Conservation (phyloP, 371 early-diverging fungal genomes). For the Rhizopus stolonifer region DNA sequence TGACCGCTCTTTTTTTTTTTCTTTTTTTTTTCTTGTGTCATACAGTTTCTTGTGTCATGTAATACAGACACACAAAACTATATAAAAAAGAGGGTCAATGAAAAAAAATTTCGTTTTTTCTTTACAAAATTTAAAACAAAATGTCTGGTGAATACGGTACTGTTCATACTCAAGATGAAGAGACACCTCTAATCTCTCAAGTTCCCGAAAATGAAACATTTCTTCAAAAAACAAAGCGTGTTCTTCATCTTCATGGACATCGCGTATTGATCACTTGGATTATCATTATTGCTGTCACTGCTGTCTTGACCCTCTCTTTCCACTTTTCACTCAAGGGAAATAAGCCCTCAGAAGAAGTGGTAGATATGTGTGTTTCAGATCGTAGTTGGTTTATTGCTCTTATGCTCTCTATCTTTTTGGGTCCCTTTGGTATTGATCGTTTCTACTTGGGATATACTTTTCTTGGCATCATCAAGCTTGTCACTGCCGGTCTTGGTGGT, state of each 20-base stretch:
- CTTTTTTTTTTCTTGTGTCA: too few species aligned
- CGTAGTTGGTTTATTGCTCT: conserved; percentile 50
- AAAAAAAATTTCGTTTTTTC: neutral
- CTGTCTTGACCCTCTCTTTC: conserved; percentile 34
- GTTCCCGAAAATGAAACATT: conserved; percentile 16
- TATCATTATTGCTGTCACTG: conserved; percentile 34
- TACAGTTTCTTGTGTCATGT: too few species aligned
- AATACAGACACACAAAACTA: too few species aligned
- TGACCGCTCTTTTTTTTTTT: too few species aligned
- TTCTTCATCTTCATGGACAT: conserved; percentile 36
- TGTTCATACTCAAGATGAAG: conserved; percentile 34
- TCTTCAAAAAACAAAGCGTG: conserved; percentile 32
- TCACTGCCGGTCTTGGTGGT: conserved; percentile 52
- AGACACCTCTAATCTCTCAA: conserved; percentile 27
- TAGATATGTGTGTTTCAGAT: conserved; percentile 41
- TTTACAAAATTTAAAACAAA: neutral
- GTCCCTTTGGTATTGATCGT: conserved; percentile 58
- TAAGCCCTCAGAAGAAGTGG: conserved; percentile 5
- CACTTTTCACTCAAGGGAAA: conserved; percentile 28
- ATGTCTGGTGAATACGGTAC: conserved; percentile 46
- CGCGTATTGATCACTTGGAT: conserved; percentile 40
- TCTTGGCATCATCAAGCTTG: conserved; percentile 44
- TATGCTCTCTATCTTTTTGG: conserved; percentile 48
- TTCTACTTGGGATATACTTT: conserved; percentile 64
- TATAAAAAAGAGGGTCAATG: too few species aligned